These are phyloP conservation scores for Ogataea henricii DNA, from an alignment of 805 yeast species.

Conservation along the genomic window DNA sequence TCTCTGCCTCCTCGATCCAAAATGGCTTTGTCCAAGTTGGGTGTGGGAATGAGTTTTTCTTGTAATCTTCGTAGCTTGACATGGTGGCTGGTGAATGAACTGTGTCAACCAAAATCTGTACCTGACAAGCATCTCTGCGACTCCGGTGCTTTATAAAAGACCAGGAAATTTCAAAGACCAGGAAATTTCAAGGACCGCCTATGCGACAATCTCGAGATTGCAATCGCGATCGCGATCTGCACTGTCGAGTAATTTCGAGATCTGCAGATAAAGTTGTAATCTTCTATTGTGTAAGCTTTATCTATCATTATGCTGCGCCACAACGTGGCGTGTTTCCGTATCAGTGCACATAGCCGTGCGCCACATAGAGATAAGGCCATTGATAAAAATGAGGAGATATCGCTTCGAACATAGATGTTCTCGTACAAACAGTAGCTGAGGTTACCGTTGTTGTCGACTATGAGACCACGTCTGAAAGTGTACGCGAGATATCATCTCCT, in stretches of 20 bases:
- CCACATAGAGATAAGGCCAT: neutral
- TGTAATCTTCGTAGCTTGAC: slow-evolving; percentile 1
- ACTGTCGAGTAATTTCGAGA: neutral
- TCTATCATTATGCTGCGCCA: neutral
- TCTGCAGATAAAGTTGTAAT: neutral
- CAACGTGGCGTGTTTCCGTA: neutral
- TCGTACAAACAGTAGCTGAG: too few relatives aligned
- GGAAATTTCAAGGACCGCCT: neutral
- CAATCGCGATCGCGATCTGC: neutral
- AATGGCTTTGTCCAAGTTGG: slow-evolving; percentile 10
- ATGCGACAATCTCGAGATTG: neutral
- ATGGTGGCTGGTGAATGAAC: neutral
- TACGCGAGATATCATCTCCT: too few relatives aligned
- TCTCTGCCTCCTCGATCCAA: slow-evolving; percentile 21
- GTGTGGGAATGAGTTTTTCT: slow-evolving; percentile 4
- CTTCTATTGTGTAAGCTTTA: too few relatives aligned
- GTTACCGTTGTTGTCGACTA: too few relatives aligned
- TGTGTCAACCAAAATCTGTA: neutral
- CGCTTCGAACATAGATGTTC: too few relatives aligned
- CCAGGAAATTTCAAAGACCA: neutral
- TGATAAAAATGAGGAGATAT: neutral
- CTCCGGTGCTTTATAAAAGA: neutral
- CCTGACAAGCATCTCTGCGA: neutral
- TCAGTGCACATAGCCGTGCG: neutral
- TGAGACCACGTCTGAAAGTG: too few relatives aligned